Conservation (phyloP, 148 eudicot genomes). For the Nyssa sinensis region DNA sequence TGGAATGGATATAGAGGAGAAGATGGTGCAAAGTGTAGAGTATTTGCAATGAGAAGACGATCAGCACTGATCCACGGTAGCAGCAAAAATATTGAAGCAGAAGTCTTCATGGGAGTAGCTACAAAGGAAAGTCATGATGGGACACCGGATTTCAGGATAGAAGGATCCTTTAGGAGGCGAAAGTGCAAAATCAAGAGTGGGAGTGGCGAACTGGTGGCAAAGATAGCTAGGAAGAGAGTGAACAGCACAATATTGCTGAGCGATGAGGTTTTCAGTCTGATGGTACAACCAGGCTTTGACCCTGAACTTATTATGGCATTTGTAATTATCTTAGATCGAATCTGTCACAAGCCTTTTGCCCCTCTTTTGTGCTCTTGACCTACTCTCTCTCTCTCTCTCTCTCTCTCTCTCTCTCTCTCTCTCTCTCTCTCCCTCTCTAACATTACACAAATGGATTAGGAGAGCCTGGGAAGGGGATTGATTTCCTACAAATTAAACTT, state of each 20-base stretch:
- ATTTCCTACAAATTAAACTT: too few relatives aligned
- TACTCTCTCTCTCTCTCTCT: too few relatives aligned
- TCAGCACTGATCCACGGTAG: background rate
- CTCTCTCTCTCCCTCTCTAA: too few relatives aligned
- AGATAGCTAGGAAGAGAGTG: conserved; percentile 20
- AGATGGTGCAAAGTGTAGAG: background rate
- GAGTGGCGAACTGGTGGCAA: conserved; percentile 15
- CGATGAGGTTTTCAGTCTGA: conserved; percentile 23
- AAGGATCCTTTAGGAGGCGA: conserved; percentile 27
- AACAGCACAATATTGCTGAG: conserved; percentile 13
- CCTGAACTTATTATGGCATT: conserved; percentile 23
- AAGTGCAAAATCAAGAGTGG: conserved; percentile 23
- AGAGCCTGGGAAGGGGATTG: too few relatives aligned
- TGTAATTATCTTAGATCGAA: conserved; percentile 29
- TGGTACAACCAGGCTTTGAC: conserved; percentile 23
- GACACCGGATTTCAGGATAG: conserved; percentile 17
- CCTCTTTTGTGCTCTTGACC: conserved; percentile 16
- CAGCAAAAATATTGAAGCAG: conserved; percentile 18
- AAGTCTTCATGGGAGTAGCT: conserved; percentile 14
- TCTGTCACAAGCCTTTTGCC: conserved; percentile 18
- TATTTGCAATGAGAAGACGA: conserved; percentile 19
- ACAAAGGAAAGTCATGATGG: background rate
- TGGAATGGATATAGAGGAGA: conserved; percentile 26
- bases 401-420: too few relatives aligned
- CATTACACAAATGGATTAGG: too few relatives aligned